A percentile compares a stretch with the other conserved stretches of the same genome.
Evolutionary conservation across 495 filamentous ascomycete genomes (phyloP).

Genomic region (Penicillium taxi): DNA sequence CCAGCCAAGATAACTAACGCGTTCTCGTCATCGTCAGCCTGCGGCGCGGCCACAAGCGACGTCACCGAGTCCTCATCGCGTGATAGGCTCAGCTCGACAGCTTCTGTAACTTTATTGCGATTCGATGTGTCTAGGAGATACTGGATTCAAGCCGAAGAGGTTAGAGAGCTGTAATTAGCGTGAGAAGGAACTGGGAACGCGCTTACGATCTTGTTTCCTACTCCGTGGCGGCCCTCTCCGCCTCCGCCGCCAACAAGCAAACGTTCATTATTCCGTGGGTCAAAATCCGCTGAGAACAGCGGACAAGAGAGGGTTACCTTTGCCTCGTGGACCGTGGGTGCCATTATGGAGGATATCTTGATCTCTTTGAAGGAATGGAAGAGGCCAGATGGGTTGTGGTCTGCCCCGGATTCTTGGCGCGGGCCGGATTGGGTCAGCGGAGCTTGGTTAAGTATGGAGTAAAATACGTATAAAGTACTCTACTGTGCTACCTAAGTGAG

Average conservation of each 20-base stretch:
- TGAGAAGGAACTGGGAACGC: too few relatives aligned
- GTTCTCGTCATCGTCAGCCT: conserved; percentile 36
- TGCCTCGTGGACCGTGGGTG: conserved; percentile 49
- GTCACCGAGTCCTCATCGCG: conserved; percentile 88
- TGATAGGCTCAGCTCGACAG: conserved; percentile 72
- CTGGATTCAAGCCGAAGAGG: conserved; percentile 33
- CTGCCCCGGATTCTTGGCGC: conserved; percentile 33
- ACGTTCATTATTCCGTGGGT: conserved; percentile 63
- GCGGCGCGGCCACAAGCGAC: conserved; percentile 58
- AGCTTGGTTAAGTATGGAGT: too few relatives aligned
- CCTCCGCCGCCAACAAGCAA: conserved; percentile 88
- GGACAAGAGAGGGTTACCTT: conserved; percentile 75
- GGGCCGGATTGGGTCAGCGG: conserved; percentile 11
- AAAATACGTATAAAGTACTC: too few relatives aligned
- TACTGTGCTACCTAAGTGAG: too few relatives aligned
- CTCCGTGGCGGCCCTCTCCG: conserved; percentile 74
- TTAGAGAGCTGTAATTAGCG: too few relatives aligned
- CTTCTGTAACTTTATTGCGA: conserved; percentile 53
- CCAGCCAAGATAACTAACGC: conserved; percentile 66
- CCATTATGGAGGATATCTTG: conserved; percentile 23
- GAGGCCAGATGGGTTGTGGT: conserved; percentile 18
- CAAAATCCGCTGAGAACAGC: conserved; percentile 85
- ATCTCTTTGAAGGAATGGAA: conserved; percentile 8
- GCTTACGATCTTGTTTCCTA: conserved; percentile 83
- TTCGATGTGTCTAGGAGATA: conserved; percentile 59